These are phyloP conservation scores for Verticillium dahliae DNA, from an alignment of 2,329 filamentous ascomycete genomes.

Conservation along the genomic window DNA sequence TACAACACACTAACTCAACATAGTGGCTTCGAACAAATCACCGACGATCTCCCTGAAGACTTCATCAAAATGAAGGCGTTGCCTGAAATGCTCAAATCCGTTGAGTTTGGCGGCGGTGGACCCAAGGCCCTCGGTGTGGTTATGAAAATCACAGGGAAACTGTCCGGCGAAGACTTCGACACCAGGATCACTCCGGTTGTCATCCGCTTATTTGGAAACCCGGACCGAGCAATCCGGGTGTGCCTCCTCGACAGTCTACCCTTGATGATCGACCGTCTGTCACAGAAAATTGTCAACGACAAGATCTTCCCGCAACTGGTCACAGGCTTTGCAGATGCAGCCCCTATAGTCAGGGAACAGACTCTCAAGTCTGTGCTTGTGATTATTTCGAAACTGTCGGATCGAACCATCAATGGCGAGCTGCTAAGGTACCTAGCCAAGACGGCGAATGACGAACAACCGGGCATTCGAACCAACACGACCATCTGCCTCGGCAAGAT, in stretches of 20 bases:
- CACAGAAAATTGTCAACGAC: slow-evolving; percentile 86
- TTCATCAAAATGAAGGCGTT: slow-evolving; percentile 98
- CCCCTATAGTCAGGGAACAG: slow-evolving; percentile 88
- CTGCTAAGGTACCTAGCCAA: slow-evolving; percentile 86
- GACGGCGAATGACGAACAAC: slow-evolving; percentile 95
- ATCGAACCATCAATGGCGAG: slow-evolving; percentile 89
- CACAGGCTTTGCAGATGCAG: slow-evolving; percentile 89
- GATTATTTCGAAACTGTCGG: slow-evolving; percentile 82
- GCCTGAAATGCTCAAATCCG: slow-evolving; percentile 92
- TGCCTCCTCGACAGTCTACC: slow-evolving; percentile 85
- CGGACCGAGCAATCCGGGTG: slow-evolving; percentile 86
- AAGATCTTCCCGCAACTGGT: slow-evolving; percentile 95
- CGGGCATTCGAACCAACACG: slow-evolving; percentile 94
- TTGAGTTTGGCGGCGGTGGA: slow-evolving; percentile 96
- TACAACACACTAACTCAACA: slow-evolving; percentile 20
- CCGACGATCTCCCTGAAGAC: slow-evolving; percentile 93
- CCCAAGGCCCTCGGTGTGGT: slow-evolving; percentile 84
- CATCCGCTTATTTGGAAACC: slow-evolving; percentile 80
- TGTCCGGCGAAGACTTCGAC: slow-evolving; percentile 87
- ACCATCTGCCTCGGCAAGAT: slow-evolving; percentile 97
- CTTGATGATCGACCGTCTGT: slow-evolving; percentile 82
- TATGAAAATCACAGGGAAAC: slow-evolving; percentile 82
- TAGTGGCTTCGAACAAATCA: slow-evolving; percentile 72
- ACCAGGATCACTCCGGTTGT: slow-evolving; percentile 77
- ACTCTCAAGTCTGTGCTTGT: slow-evolving; percentile 90